phyloP scores from a whole-genome alignment of 495 filamentous ascomycete species.

The Annulohypoxylon bovei region DNA sequence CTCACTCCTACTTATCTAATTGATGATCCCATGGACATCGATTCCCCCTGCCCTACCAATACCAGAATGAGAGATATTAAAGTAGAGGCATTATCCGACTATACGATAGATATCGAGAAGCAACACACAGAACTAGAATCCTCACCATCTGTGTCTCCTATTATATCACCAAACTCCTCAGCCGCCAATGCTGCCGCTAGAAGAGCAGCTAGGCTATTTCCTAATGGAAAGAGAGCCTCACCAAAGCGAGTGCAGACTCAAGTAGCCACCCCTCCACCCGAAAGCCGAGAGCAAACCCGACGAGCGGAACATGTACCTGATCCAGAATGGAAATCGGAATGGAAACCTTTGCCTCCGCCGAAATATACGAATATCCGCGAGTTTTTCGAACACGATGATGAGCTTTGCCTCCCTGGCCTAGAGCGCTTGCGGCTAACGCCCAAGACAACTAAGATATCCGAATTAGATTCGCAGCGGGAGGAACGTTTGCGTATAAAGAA shows the following conservation, averaged over 20 bases:
- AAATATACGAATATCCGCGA: constrained; percentile 34
- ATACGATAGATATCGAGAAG: neutral
- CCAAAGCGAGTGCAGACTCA: constrained; percentile 1
- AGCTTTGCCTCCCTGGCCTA: constrained; percentile 39
- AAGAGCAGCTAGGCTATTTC: constrained; percentile 24
- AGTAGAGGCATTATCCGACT: neutral
- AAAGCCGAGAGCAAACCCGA: constrained; percentile 6
- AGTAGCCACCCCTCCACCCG: constrained; percentile 16
- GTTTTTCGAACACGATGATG: constrained; percentile 41
- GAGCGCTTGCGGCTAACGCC: constrained; percentile 21
- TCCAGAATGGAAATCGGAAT: neutral
- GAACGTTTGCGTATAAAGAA: constrained; percentile 40
- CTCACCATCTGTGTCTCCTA: constrained; percentile 25
- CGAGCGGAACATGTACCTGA: too few species aligned
- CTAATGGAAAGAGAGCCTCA: constrained; percentile 1
- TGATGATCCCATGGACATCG: constrained; percentile 28
- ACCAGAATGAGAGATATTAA: neutral
- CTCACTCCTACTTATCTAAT: neutral
- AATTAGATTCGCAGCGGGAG: constrained; percentile 34
- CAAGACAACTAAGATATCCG: constrained; percentile 31
- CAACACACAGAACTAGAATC: neutral
- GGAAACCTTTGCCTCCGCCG: constrained; percentile 22
- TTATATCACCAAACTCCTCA: constrained; percentile 22
- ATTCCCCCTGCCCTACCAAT: constrained; percentile 1
- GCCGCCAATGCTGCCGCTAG: constrained; percentile 22